Base-by-base conservation (phyloP, 306 rosid species). In the Ormosia emarginata region DNA sequence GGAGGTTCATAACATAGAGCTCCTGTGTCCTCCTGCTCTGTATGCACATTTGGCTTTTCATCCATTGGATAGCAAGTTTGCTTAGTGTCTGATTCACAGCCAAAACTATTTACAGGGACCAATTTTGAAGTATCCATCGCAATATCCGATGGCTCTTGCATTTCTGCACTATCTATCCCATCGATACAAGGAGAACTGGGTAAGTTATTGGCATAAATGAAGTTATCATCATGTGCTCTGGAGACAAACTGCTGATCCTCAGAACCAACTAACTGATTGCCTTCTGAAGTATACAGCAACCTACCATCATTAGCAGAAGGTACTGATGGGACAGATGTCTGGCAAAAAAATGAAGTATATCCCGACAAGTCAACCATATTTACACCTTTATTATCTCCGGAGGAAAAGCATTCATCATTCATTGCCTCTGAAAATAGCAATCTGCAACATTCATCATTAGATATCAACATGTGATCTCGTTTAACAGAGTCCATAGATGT, bases 1-100 rank as follows among this genome's bases (percentile, higher is more conserved):
- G 99, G 99, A 36, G 99, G 99, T 74, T 94, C 97, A 67, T 96
- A 96, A 81, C 94, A 96, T 8, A 94, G 90, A 78, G 88, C 75
- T 72, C 98, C 93, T 29, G 87, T 71, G 62, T 91, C 92, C 85
- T 76, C 94, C 82, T 84, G 91, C 67, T 90, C 87, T 49, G 78
- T 52, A 56, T 83, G 85, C 59, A 11, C 88, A 47, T 78, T 43
- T 73, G 86, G 72, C 67, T 82, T 85, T 67, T 81, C 90, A 67
- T 75, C 89, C 77, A 36, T 17, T 53, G 88, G 77, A 64, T 82
- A 73, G 75, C 86, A 86, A 79, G 71, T 86, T 83, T 86, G 88
- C 12, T 32, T 77, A 37, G 77, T 40, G 11, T 83, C 94, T 50
- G 88, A 86, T 85, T 84, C 89, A 30, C 88, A 72, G 61, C 79